Conservation (phyloP, 2,329 filamentous ascomycete genomes). For the Tolypocladium capitatum region DNA sequence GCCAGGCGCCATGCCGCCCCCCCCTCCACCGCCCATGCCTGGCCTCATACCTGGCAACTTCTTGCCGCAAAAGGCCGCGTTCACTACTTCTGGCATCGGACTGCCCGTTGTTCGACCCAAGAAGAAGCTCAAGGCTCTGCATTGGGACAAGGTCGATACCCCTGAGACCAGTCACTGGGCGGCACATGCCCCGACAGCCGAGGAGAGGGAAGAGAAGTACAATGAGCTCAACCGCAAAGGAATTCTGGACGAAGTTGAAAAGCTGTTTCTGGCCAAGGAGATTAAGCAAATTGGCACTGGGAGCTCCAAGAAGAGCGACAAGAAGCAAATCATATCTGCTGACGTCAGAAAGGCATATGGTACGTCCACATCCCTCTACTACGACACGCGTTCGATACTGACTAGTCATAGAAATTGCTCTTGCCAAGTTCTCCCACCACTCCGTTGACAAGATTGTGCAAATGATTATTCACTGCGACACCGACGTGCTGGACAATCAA, state of each 20-base stretch:
- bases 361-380: constrained; percentile 22
- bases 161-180: constrained; percentile 91
- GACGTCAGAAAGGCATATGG: constrained; percentile 81
- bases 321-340: constrained; percentile 91
- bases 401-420: constrained; percentile 54
- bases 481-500: constrained; percentile 71
- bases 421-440: constrained; percentile 82
- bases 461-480: constrained; percentile 93
- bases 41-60: constrained; percentile 64
- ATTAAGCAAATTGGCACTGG: constrained; percentile 72
- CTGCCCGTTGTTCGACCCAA: constrained; percentile 79
- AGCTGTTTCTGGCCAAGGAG: constrained; percentile 94
- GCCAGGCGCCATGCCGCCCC: constrained; percentile 27
- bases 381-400: not conserved
- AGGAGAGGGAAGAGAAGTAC: constrained; percentile 92
- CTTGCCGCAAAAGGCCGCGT: constrained; percentile 49
- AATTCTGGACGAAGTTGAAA: constrained; percentile 94
- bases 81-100: constrained; percentile 45
- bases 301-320: constrained; percentile 70
- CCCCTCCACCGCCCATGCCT: constrained; percentile 52
- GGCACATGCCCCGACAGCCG: constrained; percentile 67
- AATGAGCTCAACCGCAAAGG: constrained; percentile 85
- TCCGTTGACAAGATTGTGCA: constrained; percentile 75
- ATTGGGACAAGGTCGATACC: constrained; percentile 97
- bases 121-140: constrained; percentile 98